Conservation (phyloP, 352 stramenopile genomes). For the Discostella stelligera region DNA sequence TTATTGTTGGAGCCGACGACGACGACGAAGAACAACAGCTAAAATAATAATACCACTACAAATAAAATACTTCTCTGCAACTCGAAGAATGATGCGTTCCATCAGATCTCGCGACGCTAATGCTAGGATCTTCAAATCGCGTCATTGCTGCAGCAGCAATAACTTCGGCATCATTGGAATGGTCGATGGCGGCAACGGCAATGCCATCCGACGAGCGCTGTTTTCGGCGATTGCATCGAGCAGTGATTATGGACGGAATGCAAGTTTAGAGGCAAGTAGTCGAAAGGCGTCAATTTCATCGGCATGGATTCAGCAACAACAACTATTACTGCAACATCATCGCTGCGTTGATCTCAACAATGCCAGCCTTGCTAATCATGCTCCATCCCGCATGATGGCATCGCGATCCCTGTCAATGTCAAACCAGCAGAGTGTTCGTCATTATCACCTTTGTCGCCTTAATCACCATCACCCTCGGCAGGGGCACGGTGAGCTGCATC, state of each 20-base stretch:
- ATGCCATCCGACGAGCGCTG: background rate
- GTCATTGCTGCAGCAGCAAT: background rate
- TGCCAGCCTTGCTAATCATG: background rate
- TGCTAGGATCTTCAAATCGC: background rate
- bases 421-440: background rate
- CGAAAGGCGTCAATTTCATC: background rate
- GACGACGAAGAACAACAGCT: no score
- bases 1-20: no score
- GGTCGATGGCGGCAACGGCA: background rate
- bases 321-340: background rate
- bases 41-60: no score
- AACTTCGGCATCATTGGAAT: background rate
- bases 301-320: background rate
- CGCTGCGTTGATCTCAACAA: background rate
- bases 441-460: background rate
- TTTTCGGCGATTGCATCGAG: background rate
- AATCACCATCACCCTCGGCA: background rate
- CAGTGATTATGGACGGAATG: background rate
- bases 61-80: no score
- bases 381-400: background rate
- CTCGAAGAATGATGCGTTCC: background rate
- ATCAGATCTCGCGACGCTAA: conserved; percentile 1
- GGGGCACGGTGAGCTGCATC: background rate
- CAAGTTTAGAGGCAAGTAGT: background rate
- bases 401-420: background rate